Evolutionary conservation across 2,329 filamentous ascomycete genomes (phyloP).

Genomic region (Verticillium klebahnii): DNA sequence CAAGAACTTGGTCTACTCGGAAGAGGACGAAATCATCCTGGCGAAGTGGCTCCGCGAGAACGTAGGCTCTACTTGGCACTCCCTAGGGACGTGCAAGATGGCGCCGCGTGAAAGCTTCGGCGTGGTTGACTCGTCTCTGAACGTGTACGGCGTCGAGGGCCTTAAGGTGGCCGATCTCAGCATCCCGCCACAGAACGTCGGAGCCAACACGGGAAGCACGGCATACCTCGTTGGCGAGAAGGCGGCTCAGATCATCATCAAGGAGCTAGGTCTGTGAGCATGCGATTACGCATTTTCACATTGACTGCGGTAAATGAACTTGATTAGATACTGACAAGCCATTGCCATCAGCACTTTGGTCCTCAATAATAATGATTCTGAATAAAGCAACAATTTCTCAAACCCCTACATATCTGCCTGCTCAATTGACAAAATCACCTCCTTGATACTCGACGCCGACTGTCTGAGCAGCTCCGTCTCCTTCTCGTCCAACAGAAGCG

Average conservation of each 20-base stretch:
- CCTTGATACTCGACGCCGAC: slow-evolving; percentile 18
- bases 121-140: slow-evolving; percentile 33
- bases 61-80: slow-evolving; percentile 36
- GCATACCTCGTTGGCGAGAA: slow-evolving; percentile 40
- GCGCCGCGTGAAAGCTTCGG: slow-evolving; percentile 29
- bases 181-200: slow-evolving; percentile 32
- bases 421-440: slow-evolving; percentile 1
- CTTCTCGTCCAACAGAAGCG: slow-evolving; percentile 14
- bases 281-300: too few species aligned
- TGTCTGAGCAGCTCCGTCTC: slow-evolving; percentile 17
- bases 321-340: too few species aligned
- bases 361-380: too few species aligned
- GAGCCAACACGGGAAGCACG: slow-evolving; percentile 38
- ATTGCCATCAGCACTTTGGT: too few species aligned
- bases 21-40: slow-evolving; percentile 44
- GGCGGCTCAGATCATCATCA: slow-evolving; percentile 26
- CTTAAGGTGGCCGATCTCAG: slow-evolving; percentile 33
- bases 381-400: too few species aligned
- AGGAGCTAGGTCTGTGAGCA: slow-evolving; percentile 15
- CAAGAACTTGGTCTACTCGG: slow-evolving; percentile 39
- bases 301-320: too few species aligned
- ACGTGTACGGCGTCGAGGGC: slow-evolving; percentile 33
- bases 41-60: slow-evolving; percentile 34
- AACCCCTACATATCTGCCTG: too few species aligned
- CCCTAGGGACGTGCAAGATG: slow-evolving; percentile 38